Base-by-base conservation (phyloP, 495 filamentous ascomycete species). In the Apiosordaria backusii region DNA sequence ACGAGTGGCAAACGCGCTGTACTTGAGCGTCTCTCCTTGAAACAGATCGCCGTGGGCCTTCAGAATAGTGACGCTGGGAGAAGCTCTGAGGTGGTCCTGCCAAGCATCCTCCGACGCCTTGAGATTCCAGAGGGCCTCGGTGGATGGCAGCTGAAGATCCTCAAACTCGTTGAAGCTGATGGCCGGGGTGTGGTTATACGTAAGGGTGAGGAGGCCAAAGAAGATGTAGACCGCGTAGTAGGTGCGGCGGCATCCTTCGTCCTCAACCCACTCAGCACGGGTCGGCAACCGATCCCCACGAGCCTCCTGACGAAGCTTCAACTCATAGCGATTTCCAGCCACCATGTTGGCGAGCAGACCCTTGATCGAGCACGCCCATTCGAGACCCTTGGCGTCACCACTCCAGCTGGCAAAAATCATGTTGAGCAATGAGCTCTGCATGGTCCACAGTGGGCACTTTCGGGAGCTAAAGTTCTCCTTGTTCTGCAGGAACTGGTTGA, bases 341-440 rank as follows among this genome's bases (percentile, higher is more conserved):
- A 99, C 95, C 94, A 99, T 98, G 81, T 97, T 97, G 69, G 93
- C 92, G 24, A 99, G 87, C 15, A 98, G 82, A 82, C 92, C 94
- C 86, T 97, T 98, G 78, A 98, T 97, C 1, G 95, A 97, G 75
- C 93, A 97, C 23, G 95, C 93, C 94, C 94, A 99, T 77, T 99
- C 95, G 6, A 99, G 84, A 23, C 96, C 96, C 79, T 98, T 98
- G 16, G 95, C 86, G 75, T 98, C 95, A 67, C 95, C 95, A 75
- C 96, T 98, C 95, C 95, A 99, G 83, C 94, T 97, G 50, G 96
- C 95, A 77, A 99, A 98, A 70, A 96, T 90, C 95, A 97, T 98
- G 82, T 99, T 99, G 57, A 99, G 82, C 60, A 99, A 82, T 16
- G 92, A 92, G 75, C 91, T 91, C 75, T 98, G 95, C 90, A 98